These are phyloP conservation scores for Gossypium stocksii DNA, from an alignment of 345 rosid species.

Conservation along the genomic window DNA sequence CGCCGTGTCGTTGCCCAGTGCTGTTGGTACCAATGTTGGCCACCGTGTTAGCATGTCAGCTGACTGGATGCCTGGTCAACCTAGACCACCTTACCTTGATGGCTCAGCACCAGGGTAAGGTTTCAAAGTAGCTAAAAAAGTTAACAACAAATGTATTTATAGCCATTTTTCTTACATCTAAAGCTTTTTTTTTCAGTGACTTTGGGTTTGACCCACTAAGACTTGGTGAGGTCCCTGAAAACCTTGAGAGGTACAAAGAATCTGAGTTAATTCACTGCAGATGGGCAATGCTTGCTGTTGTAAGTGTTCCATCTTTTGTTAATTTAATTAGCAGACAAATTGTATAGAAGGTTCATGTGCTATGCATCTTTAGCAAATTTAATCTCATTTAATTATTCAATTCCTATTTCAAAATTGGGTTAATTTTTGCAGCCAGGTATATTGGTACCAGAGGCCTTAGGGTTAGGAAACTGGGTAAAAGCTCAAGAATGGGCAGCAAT, in stretches of 20 bases:
- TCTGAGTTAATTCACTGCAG: conserved; percentile 96
- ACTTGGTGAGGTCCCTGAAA: conserved; percentile 91
- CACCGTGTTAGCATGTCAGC: conserved; percentile 70
- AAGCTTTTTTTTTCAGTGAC: conserved; percentile 46
- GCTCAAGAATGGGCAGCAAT: conserved; percentile 99
- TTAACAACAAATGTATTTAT: not conserved
- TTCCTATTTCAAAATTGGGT: no score
- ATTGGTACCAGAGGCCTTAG: conserved; percentile 86
- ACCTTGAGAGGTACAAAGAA: conserved; percentile 94
- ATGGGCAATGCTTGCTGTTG: conserved; percentile 99
- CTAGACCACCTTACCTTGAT: conserved; percentile 90
- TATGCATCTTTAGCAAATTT: no score
- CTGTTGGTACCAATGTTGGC: conserved; percentile 21
- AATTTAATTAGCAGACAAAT: no score
- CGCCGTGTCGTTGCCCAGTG: conserved; percentile 27
- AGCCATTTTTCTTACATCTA: not conserved
- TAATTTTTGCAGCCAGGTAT: conserved; percentile 69
- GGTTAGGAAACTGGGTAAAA: conserved; percentile 94
- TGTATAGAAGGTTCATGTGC: no score
- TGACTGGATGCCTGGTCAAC: conserved; percentile 99
- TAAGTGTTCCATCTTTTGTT: conserved; percentile 33
- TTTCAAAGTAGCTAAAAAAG: not conserved
- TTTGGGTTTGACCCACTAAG: conserved; percentile 97
- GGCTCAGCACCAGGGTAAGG: conserved; percentile 95
- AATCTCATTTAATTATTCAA: no score